These are phyloP conservation scores for Eucalyptus rudis DNA, from an alignment of 345 rosid species.

Conservation along the genomic window DNA sequence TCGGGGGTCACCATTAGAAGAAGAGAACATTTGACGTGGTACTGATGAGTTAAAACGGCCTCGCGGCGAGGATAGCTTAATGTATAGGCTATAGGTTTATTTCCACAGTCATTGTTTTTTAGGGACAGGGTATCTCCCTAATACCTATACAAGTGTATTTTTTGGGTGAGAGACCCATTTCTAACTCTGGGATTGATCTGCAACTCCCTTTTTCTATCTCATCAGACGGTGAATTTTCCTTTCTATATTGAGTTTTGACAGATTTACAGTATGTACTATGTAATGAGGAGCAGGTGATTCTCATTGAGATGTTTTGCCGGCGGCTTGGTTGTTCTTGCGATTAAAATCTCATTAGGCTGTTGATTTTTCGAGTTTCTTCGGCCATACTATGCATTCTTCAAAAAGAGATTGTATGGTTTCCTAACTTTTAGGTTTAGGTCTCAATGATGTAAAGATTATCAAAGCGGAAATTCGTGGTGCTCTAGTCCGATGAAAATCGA, in stretches of 20 bases:
- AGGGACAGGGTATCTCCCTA: not conserved
- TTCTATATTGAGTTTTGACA: not conserved
- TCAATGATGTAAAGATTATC: not conserved
- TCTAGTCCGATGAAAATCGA: not conserved
- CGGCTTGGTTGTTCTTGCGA: not conserved
- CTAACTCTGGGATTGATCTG: not conserved
- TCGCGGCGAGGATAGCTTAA: not conserved
- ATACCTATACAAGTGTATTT: not conserved
- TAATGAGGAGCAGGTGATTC: not conserved
- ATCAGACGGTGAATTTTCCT: not conserved
- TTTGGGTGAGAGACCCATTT: not conserved
- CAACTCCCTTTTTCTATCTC: not conserved
- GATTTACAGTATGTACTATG: not conserved
- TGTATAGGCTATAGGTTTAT: not conserved
- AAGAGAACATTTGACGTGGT: not conserved
- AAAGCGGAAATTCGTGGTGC: not conserved
- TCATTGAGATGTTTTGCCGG: not conserved
- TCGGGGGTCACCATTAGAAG: not conserved
- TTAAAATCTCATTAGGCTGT: not conserved
- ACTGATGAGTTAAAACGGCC: not conserved
- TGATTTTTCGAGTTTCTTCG: not conserved
- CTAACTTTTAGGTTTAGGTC: not conserved
- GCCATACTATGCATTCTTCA: not conserved
- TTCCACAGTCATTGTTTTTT: not conserved
- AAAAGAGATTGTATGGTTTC: not conserved